Percentiles rank a stretch among this genome's conserved stretches.
Evolutionary conservation across 192 early-diverging fungal species (phyloP).

Genomic region (Coemansia sp.): DNA sequence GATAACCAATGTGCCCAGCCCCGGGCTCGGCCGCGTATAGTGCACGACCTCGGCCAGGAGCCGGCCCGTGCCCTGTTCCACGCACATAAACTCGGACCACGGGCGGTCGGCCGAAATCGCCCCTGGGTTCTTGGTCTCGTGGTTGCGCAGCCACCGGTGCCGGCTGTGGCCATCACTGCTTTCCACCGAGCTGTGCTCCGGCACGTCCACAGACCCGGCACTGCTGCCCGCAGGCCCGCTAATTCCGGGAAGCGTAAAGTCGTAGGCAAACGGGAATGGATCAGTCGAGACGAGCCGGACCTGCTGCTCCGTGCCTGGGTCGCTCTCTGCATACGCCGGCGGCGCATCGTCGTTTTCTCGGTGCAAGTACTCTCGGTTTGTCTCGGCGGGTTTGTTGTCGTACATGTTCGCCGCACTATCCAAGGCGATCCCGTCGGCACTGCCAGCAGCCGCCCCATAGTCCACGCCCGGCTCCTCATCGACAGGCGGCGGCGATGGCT

Average conservation of each 20-base stretch:
- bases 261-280: constrained; percentile 22
- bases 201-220: background rate
- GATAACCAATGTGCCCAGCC: constrained; percentile 28
- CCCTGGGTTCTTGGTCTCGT: constrained; percentile 14
- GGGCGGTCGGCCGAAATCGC: constrained; percentile 4
- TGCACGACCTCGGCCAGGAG: constrained; percentile 28
- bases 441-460: background rate
- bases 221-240: background rate
- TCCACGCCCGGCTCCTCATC: background rate
- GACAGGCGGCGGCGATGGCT: background rate
- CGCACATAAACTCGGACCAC: constrained; percentile 25
- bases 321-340: constrained; percentile 39
- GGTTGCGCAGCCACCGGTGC: constrained; percentile 24
- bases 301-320: background rate
- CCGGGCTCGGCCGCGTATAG: background rate
- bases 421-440: constrained; percentile 1
- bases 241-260: constrained; percentile 13
- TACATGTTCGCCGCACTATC: constrained; percentile 1
- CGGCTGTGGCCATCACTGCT: background rate
- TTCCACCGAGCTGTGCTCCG: no score
- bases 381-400: constrained; percentile 24
- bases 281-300: constrained; percentile 4
- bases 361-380: constrained; percentile 14
- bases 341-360: constrained; percentile 19
- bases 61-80: constrained; percentile 18